These are phyloP conservation scores for Ramularia endophylla DNA, from an alignment of 2,329 filamentous ascomycete genomes.

Conservation along the genomic window DNA sequence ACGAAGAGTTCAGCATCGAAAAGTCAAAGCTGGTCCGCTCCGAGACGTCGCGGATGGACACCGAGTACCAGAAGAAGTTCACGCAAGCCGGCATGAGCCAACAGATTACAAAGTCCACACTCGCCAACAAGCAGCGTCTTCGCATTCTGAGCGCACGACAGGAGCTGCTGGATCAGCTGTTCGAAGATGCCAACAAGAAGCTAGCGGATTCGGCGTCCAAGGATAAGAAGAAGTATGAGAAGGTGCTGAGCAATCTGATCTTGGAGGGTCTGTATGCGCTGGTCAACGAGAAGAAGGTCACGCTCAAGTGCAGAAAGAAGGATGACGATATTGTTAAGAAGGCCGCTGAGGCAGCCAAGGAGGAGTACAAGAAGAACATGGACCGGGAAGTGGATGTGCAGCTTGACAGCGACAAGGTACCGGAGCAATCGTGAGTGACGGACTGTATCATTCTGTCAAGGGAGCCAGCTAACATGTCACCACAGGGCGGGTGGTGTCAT, in stretches of 20 bases:
- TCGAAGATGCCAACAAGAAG: slow-evolving; percentile 71
- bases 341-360: slow-evolving; percentile 67
- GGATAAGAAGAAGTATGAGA: slow-evolving; percentile 69
- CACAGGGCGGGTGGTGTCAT: slow-evolving; percentile 73
- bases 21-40: slow-evolving; percentile 98
- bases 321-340: slow-evolving; percentile 71
- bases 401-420: slow-evolving; percentile 70
- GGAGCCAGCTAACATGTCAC: slow-evolving; percentile 19
- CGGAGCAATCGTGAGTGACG: slow-evolving; percentile 71
- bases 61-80: slow-evolving; percentile 95
- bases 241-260: slow-evolving; percentile 69
- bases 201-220: slow-evolving; percentile 53
- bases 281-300: slow-evolving; percentile 65
- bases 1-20: slow-evolving; percentile 98
- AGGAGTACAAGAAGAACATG: slow-evolving; percentile 74
- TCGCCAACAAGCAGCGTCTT: slow-evolving; percentile 93
- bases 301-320: slow-evolving; percentile 67
- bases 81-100: slow-evolving; percentile 98
- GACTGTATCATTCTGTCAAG: slow-evolving; percentile 1
- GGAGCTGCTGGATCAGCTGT: slow-evolving; percentile 84
- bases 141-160: slow-evolving; percentile 82
- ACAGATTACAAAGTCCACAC: slow-evolving; percentile 95
- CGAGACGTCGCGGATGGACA: slow-evolving; percentile 89
- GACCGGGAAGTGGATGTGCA: slow-evolving; percentile 61
- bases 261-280: slow-evolving; percentile 88